Percentiles rank a stretch among this genome's conserved stretches.
phyloP scores from a whole-genome alignment of 2,329 filamentous ascomycete species.

The Pseudocercospora ulei region DNA sequence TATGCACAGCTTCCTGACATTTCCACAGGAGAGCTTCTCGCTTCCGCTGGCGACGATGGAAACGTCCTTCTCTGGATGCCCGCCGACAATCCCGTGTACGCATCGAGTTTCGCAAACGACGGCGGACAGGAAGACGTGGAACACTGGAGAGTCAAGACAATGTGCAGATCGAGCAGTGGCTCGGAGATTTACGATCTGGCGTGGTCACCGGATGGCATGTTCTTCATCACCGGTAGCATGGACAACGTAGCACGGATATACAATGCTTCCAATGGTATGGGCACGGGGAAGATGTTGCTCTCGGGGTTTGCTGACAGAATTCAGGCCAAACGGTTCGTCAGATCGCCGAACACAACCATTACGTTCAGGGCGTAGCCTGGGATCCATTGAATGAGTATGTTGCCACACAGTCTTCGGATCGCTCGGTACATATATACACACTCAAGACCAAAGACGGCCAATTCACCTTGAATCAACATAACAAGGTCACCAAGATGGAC shows the following conservation, averaged over 20 bases:
- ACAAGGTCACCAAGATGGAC: slow-evolving; percentile 83
- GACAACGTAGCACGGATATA: slow-evolving; percentile 97
- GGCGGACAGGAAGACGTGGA: slow-evolving; percentile 88
- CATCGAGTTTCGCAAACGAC: slow-evolving; percentile 65
- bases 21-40: slow-evolving; percentile 69
- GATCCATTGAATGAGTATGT: slow-evolving; percentile 97
- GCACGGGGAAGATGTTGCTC: background rate
- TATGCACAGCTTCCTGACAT: slow-evolving; percentile 1
- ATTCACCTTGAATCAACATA: slow-evolving; percentile 68
- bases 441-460: slow-evolving; percentile 94
- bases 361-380: slow-evolving; percentile 97
- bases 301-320: slow-evolving; percentile 18
- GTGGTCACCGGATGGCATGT: slow-evolving; percentile 93
- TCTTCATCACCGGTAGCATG: slow-evolving; percentile 99
- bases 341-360: slow-evolving; percentile 95
- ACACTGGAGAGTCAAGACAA: slow-evolving; percentile 91
- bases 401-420: slow-evolving; percentile 93
- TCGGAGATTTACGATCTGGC: slow-evolving; percentile 97
- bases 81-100: slow-evolving; percentile 59
- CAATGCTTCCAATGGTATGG: slow-evolving; percentile 73
- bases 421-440: slow-evolving; percentile 94
- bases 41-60: slow-evolving; percentile 91
- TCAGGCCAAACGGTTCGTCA: slow-evolving; percentile 65
- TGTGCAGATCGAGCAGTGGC: slow-evolving; percentile 79
- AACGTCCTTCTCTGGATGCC: slow-evolving; percentile 96